Evolutionary conservation across 2,329 filamentous ascomycete species (phyloP).

Genomic region (Fusarium sp.): DNA sequence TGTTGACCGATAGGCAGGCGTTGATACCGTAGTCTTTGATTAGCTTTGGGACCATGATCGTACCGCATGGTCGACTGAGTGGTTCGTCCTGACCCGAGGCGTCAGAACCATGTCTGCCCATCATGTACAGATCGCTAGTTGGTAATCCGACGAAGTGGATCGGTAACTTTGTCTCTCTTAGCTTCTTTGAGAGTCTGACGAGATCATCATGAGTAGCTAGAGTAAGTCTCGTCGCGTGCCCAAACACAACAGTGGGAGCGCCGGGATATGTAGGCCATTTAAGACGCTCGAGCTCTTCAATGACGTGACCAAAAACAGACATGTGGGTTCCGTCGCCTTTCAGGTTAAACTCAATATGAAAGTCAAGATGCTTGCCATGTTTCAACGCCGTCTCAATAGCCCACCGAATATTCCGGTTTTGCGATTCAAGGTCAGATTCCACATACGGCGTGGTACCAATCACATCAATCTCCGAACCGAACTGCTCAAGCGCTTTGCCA

Average conservation of each 20-base stretch:
- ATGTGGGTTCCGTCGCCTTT: background rate
- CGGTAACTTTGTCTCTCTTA: background rate
- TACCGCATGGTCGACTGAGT: constrained; percentile 8
- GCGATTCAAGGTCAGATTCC: background rate
- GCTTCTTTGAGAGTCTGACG: background rate
- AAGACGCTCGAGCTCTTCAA: background rate
- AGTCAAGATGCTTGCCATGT: background rate
- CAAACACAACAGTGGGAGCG: background rate
- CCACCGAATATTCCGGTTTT: background rate
- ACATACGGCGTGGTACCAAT: constrained; percentile 3
- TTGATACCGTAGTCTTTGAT: background rate
- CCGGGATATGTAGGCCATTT: background rate
- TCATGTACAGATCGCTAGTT: constrained; percentile 14
- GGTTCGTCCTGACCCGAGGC: no score
- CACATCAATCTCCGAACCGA: background rate
- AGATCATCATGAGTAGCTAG: background rate
- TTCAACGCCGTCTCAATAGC: background rate
- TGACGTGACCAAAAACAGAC: background rate
- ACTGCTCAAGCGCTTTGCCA: background rate
- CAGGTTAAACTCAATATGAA: constrained; percentile 10
- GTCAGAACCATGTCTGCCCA: constrained; percentile 8
- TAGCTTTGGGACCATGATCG: constrained; percentile 6
- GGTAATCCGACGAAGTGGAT: constrained; percentile 2
- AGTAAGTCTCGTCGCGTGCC: constrained; percentile 9
- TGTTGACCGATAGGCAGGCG: background rate